Base-by-base conservation (phyloP, 441 rosid species). In the Isatis lusitanica region DNA sequence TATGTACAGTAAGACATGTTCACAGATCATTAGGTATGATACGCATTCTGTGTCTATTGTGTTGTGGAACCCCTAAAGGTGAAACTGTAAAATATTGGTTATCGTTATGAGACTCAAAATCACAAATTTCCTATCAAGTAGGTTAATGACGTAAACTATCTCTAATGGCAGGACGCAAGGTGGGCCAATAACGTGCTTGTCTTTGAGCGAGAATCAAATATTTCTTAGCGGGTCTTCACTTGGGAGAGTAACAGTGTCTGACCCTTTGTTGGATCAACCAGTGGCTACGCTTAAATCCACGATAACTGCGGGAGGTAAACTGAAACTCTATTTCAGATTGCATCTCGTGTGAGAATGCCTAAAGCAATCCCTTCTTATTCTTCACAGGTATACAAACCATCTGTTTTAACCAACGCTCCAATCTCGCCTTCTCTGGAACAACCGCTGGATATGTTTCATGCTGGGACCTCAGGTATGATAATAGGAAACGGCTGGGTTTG, bases 1-100 rank as follows among this genome's bases (percentile, higher is more conserved):
- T 82, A 87, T 93, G 98, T 93, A 93, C 53, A 87, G 96, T 66
- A 85, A 80, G 79, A 85, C 84, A 69, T 93, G 97, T 73, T 86
- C 98, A 35, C 91, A 73, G 72, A 90, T 93, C 58, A 73, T 90
- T 31, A 87, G 91, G 98, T 93, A 66, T n/a, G 76, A 58, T 42
- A 51, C 11, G 2, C 33, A 38, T 51, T 60, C 13, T 56, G 5
- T 12, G 56, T 43, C 40, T 9, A 8, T 17, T 66, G 28, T 57
- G 47, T 7, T 21, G 5, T 48, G 51, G 28, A 48, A 58, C 67
- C 7, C 17, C 13, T 9, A 26, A 38, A 46, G 64, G 64, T 48
- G 72, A 66, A 28, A 10, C 8, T 47, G n/a, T n/a, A n/a, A n/a
- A n/a, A n/a, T n/a, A n/a, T n/a, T n/a, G n/a, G n/a, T n/a, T n/a